phyloP scores from a whole-genome alignment of 2,329 filamentous ascomycete genomes.

The Ascocoryne sarcoides region DNA sequence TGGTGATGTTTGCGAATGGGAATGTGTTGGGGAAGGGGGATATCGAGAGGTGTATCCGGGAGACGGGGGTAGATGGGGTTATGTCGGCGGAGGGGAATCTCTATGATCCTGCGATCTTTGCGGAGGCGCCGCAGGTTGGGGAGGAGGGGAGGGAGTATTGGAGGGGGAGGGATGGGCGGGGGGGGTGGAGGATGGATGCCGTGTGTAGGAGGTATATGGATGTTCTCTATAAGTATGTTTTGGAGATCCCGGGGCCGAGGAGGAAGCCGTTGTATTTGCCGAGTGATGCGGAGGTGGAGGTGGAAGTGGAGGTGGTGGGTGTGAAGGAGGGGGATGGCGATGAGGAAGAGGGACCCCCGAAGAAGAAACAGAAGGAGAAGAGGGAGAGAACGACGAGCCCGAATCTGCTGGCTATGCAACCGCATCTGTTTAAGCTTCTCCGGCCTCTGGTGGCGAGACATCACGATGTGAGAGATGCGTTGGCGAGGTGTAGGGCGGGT shows the following conservation, averaged over 20 bases:
- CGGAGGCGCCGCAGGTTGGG: slow-evolving; percentile 52
- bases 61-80: slow-evolving; percentile 81
- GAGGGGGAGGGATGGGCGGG: slow-evolving; percentile 67
- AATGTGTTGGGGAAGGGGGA: slow-evolving; percentile 81
- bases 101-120: slow-evolving; percentile 84
- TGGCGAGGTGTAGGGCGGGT: slow-evolving; percentile 59
- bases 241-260: slow-evolving; percentile 55
- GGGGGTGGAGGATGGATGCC: slow-evolving; percentile 83
- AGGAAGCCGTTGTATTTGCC: slow-evolving; percentile 68
- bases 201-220: slow-evolving; percentile 83
- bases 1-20: slow-evolving; percentile 93
- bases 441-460: slow-evolving; percentile 72
- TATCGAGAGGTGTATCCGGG: slow-evolving; percentile 66
- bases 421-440: slow-evolving; percentile 87
- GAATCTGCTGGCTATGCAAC: slow-evolving; percentile 76
- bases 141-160: slow-evolving; percentile 75
- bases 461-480: slow-evolving; percentile 75
- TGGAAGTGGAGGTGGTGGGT: slow-evolving; percentile 33
- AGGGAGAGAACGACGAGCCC: slow-evolving; percentile 33
- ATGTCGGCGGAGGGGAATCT: slow-evolving; percentile 97
- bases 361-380: slow-evolving; percentile 34
- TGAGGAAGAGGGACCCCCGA: slow-evolving; percentile 24
- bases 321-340: slow-evolving; percentile 29
- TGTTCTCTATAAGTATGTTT: slow-evolving; percentile 72
- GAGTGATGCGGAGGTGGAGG: slow-evolving; percentile 27